These are phyloP conservation scores for Graphilbum fragrans DNA, from an alignment of 2,329 filamentous ascomycete species.

Conservation along the genomic window DNA sequence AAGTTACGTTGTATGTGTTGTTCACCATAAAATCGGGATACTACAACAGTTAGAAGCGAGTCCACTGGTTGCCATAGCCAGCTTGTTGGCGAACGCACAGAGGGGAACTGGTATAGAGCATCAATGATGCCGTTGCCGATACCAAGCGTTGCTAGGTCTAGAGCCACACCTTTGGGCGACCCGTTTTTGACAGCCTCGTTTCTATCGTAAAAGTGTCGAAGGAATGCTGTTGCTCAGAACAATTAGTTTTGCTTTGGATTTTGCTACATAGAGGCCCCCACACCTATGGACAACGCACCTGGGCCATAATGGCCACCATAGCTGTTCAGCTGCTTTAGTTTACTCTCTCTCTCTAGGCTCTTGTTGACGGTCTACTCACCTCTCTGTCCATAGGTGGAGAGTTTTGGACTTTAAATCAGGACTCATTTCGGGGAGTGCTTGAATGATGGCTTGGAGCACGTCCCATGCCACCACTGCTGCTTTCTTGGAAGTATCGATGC, in stretches of 20 bases:
- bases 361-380: constrained; percentile 2
- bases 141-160: constrained; percentile 38
- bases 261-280: too few relatives aligned
- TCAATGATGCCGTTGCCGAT: constrained; percentile 13
- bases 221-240: constrained; percentile 41
- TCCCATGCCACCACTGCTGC: constrained; percentile 11
- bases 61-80: too few relatives aligned
- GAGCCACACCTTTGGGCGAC: constrained; percentile 22
- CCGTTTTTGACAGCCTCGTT: constrained; percentile 38
- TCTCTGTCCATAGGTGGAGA: constrained; percentile 11
- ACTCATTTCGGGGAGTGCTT: constrained; percentile 31
- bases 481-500: constrained; percentile 13
- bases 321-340: too few relatives aligned
- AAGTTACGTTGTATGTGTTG: constrained; percentile 28
- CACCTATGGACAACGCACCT: too few relatives aligned
- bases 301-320: constrained; percentile 34
- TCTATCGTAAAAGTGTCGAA: constrained; percentile 40
- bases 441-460: constrained; percentile 18
- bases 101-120: constrained; percentile 6
- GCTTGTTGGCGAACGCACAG: too few relatives aligned
- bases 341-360: too few relatives aligned
- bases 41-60: neutral
- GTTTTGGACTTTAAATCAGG: constrained; percentile 24
- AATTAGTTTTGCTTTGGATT: too few relatives aligned
- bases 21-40: constrained; percentile 28